These are phyloP conservation scores for Russula ochroleuca DNA, from an alignment of 768 basidiomycete species.

Conservation along the genomic window DNA sequence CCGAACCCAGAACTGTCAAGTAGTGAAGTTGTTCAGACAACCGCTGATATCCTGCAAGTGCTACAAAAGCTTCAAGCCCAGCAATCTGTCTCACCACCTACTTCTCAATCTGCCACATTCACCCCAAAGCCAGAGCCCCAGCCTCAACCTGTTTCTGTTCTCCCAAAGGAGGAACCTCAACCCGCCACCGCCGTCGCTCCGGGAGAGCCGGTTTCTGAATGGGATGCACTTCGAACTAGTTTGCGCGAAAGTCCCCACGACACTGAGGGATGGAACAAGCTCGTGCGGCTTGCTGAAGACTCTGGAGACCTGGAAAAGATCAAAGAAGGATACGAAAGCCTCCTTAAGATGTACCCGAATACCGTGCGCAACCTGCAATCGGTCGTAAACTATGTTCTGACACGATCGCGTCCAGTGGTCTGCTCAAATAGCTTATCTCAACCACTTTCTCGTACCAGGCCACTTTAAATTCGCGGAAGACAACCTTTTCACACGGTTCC, in stretches of 20 bases:
- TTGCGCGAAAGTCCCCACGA: constrained; percentile 67
- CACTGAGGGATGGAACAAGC: constrained; percentile 71
- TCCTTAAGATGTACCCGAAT: constrained; percentile 85
- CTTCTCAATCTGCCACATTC: constrained; percentile 16
- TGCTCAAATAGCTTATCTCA: constrained; percentile 81
- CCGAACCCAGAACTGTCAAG: constrained; percentile 15
- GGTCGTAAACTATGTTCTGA: constrained; percentile 29
- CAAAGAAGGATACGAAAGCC: constrained; percentile 73
- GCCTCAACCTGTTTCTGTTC: constrained; percentile 4
- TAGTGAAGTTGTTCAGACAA: constrained; percentile 22
- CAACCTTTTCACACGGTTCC: constrained; percentile 76
- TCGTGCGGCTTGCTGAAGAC: constrained; percentile 73
- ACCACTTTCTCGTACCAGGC: constrained; percentile 62
- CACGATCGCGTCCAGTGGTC: constrained; percentile 50
- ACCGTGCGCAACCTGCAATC: constrained; percentile 59
- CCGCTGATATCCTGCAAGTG: constrained; percentile 24
- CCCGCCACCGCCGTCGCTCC: constrained; percentile 26
- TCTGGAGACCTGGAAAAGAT: constrained; percentile 76
- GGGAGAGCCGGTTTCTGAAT: constrained; percentile 51
- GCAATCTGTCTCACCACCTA: constrained; percentile 18
- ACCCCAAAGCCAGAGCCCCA: constrained; percentile 12
- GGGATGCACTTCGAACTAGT: constrained; percentile 57
- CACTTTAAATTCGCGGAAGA: constrained; percentile 76
- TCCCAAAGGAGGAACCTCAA: constrained; percentile 22
- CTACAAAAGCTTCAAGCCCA: constrained; percentile 26